Evolutionary conservation across 805 yeast genomes (phyloP).

Genomic region (Saturnispora zaruensis): DNA sequence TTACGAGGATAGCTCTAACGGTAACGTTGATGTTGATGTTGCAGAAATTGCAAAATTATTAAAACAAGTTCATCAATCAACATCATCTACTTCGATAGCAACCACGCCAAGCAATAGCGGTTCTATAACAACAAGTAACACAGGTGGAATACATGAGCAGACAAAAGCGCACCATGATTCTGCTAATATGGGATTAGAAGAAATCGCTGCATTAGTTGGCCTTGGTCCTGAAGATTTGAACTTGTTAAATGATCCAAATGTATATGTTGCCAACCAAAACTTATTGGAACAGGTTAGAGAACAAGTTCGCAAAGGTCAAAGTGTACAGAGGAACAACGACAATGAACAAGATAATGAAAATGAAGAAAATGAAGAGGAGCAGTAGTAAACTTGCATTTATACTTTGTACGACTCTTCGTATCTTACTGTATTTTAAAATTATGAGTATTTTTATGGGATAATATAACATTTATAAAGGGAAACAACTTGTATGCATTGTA

Average conservation of each 20-base stretch:
- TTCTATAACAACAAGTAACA: neutral
- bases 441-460: neutral
- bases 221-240: slow-evolving; percentile 6
- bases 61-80: slow-evolving; percentile 13
- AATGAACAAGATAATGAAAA: neutral
- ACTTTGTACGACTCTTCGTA: neutral
- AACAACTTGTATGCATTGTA: neutral
- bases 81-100: slow-evolving; percentile 1
- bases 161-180: neutral
- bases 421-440: neutral
- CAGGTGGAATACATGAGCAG: neutral
- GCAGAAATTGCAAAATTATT: slow-evolving; percentile 15
- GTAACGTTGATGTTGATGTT: slow-evolving; percentile 10
- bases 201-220: slow-evolving; percentile 4
- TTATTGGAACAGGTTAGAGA: slow-evolving; percentile 8
- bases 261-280: slow-evolving; percentile 4
- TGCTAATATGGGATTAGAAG: neutral
- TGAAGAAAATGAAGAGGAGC: slow-evolving; percentile 3
- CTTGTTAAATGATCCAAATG: slow-evolving; percentile 1
- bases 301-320: slow-evolving; percentile 5
- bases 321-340: neutral
- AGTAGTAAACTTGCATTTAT: neutral
- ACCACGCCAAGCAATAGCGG: neutral
- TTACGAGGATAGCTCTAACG: neutral
- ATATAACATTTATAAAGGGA: neutral